Evolutionary conservation across 169 alveolate genomes (phyloP).

Genomic region (Plasmodium relictum): DNA sequence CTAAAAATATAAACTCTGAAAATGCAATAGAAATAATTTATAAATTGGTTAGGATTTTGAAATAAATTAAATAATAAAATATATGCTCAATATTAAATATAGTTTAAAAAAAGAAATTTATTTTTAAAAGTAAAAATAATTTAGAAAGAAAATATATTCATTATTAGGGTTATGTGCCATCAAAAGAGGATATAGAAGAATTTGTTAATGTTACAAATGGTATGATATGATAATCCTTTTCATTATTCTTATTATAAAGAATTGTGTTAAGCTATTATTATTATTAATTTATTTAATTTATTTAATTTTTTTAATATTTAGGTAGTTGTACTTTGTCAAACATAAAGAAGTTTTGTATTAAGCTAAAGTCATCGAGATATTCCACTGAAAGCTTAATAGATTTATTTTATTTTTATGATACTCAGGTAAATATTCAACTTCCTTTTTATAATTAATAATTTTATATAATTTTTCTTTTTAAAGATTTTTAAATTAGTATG

Average conservation of each 20-base stretch:
- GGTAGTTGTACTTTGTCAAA: slow-evolving; percentile 57
- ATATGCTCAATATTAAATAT: neutral
- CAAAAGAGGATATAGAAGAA: slow-evolving; percentile 63
- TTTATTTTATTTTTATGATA: slow-evolving; percentile 35
- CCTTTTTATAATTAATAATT: no score
- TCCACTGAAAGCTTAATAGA: slow-evolving; percentile 44
- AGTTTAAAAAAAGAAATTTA: neutral
- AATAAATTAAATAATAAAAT: neutral
- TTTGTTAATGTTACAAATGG: slow-evolving; percentile 43
- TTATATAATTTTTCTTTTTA: neutral
- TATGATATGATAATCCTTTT: slow-evolving; percentile 6
- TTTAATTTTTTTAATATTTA: neutral
- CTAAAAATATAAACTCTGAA: slow-evolving; percentile 27
- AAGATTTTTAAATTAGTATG: neutral
- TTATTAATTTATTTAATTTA: no score
- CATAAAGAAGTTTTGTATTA: slow-evolving; percentile 56
- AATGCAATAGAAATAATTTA: slow-evolving; percentile 42
- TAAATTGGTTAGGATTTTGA: slow-evolving; percentile 25
- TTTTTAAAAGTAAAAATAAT: no score
- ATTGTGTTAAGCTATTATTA: no score
- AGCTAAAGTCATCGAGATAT: slow-evolving; percentile 5
- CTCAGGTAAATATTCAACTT: slow-evolving; percentile 20
- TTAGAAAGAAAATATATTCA: neutral
- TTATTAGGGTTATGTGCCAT: slow-evolving; percentile 67
- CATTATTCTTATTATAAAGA: no score